phyloP scores from a whole-genome alignment of 2,329 filamentous ascomycete genomes.

The Calonectria ilicicola region DNA sequence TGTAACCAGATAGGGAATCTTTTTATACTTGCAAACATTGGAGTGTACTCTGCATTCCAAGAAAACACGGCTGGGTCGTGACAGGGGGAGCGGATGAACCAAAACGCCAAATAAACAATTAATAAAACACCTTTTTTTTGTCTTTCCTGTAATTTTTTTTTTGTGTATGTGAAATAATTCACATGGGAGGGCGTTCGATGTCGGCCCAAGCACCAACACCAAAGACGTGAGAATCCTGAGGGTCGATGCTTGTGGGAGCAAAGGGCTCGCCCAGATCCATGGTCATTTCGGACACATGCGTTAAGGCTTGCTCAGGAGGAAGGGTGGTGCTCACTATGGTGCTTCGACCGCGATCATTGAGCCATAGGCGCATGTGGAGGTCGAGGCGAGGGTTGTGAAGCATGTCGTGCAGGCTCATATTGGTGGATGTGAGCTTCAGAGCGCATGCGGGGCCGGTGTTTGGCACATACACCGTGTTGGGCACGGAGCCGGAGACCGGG shows the following conservation, averaged over 20 bases:
- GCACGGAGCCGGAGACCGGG: background rate
- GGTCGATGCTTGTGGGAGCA: constrained; percentile 10
- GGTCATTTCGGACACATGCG: constrained; percentile 27
- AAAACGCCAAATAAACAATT: background rate
- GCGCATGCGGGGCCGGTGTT: background rate
- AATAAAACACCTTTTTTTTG: background rate
- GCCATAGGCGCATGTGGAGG: constrained; percentile 4
- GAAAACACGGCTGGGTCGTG: no score
- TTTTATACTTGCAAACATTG: background rate
- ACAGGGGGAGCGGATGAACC: background rate
- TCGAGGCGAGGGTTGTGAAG: background rate
- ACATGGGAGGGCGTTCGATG: constrained; percentile 14
- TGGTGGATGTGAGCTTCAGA: constrained; percentile 5
- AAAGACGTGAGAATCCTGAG: constrained; percentile 25
- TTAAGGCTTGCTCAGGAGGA: constrained; percentile 17
- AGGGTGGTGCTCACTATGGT: constrained; percentile 22
- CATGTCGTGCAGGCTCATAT: constrained; percentile 1
- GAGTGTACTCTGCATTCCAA: background rate
- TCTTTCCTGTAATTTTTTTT: no score
- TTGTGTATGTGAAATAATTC: background rate
- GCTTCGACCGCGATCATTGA: constrained; percentile 5
- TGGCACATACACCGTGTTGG: background rate
- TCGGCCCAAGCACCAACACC: constrained; percentile 40
- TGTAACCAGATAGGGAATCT: background rate
- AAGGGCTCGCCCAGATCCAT: constrained; percentile 25